Conservation (phyloP, 164 flowering plant species). For the Aristolochia fimbriata region DNA sequence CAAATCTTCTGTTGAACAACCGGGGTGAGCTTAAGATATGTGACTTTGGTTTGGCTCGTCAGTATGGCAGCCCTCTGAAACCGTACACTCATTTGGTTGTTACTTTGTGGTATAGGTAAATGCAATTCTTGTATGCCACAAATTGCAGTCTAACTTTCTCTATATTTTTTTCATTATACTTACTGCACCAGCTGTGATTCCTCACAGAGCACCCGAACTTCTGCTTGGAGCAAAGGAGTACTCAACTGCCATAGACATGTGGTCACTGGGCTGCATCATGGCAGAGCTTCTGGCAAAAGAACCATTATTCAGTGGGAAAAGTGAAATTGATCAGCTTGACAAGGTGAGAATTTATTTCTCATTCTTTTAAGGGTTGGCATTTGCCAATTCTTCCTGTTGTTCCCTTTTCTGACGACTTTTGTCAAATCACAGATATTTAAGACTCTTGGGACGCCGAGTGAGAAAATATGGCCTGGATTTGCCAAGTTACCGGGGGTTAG, state of each 20-base stretch:
- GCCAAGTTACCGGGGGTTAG: slow-evolving; percentile 76
- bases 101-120: slow-evolving; percentile 79
- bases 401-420: slow-evolving; percentile 16
- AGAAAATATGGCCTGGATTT: slow-evolving; percentile 84
- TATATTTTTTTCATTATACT: not conserved
- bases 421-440: slow-evolving; percentile 76
- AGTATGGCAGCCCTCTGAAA: slow-evolving; percentile 63
- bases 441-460: slow-evolving; percentile 84
- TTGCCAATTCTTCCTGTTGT: not conserved
- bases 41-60: slow-evolving; percentile 80
- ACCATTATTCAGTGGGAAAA: slow-evolving; percentile 53
- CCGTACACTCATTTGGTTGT: slow-evolving; percentile 71
- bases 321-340: slow-evolving; percentile 55
- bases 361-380: not conserved
- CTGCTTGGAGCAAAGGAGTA: slow-evolving; percentile 53
- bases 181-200: not conserved
- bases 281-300: slow-evolving; percentile 56
- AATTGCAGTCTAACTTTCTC: not conserved
- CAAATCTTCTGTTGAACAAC: slow-evolving; percentile 66
- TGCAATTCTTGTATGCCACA: too few relatives aligned
- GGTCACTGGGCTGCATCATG: slow-evolving; percentile 88
- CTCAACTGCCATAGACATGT: slow-evolving; percentile 80
- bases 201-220: slow-evolving; percentile 73
- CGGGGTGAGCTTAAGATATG: slow-evolving; percentile 69
- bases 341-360: slow-evolving; percentile 27